phyloP scores from a whole-genome alignment of 2,329 filamentous ascomycete species.

The Cercospora berteroae region DNA sequence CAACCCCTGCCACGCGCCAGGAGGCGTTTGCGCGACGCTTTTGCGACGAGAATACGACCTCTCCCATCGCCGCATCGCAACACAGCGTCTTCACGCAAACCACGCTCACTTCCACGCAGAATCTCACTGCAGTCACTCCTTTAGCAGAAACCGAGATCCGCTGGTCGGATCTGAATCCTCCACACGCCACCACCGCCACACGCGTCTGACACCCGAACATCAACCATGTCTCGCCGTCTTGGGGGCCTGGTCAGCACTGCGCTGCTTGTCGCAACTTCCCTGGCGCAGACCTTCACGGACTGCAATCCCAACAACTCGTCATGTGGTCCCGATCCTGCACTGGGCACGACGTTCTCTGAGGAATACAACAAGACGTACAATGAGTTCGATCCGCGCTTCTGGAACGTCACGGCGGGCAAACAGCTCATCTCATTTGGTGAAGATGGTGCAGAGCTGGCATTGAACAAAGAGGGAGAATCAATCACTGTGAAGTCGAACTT shows the following conservation, averaged over 20 bases:
- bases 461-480: constrained; percentile 67
- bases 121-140: constrained; percentile 19
- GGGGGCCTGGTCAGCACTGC: constrained; percentile 23
- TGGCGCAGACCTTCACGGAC: constrained; percentile 71
- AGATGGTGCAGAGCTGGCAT: constrained; percentile 65
- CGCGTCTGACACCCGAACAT: neutral
- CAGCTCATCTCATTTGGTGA: constrained; percentile 58
- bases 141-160: constrained; percentile 10
- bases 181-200: constrained; percentile 4
- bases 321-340: constrained; percentile 69
- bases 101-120: constrained; percentile 6
- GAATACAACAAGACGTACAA: constrained; percentile 61
- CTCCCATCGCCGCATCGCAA: neutral
- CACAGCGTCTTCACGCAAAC: neutral
- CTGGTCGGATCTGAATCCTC: constrained; percentile 18
- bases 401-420: constrained; percentile 60
- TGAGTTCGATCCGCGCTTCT: constrained; percentile 41
- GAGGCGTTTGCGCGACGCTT: constrained; percentile 11
- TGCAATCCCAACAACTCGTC: constrained; percentile 73
- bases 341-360: constrained; percentile 63
- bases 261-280: constrained; percentile 27
- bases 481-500: constrained; percentile 77
- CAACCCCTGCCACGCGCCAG: constrained; percentile 11
- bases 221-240: constrained; percentile 25
- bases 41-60: constrained; percentile 3